Conservation (phyloP, 2,329 filamentous ascomycete species). For the Diaporthe velutina region DNA sequence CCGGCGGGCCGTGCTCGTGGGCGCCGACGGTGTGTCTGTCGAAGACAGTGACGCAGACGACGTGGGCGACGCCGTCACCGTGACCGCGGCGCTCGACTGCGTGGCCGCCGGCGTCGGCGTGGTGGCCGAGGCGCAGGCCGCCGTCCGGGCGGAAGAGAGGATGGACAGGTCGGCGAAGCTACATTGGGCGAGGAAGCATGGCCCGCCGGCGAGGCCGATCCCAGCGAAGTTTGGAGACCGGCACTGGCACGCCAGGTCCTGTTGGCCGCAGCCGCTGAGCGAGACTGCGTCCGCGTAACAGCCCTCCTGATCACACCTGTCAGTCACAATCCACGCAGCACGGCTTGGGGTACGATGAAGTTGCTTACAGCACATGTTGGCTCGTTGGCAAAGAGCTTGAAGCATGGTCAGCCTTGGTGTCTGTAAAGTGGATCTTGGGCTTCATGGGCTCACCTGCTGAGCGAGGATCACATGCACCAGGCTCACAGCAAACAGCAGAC, state of each 20-base stretch:
- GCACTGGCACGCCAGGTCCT: constrained; percentile 23
- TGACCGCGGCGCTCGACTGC: neutral
- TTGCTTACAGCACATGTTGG: constrained; percentile 22
- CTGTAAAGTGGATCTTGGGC: neutral
- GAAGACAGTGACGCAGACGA: neutral
- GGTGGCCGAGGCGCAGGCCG: neutral
- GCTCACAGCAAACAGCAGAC: neutral
- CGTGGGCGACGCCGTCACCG: neutral
- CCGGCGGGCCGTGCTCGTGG: neutral
- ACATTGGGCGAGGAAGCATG: constrained; percentile 25
- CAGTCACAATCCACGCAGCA: neutral
- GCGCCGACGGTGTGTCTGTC: neutral
- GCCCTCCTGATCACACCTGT: neutral
- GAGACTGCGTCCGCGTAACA: constrained; percentile 19
- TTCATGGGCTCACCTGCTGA: constrained; percentile 26
- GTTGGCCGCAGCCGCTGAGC: neutral
- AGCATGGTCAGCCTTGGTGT: constrained; percentile 14
- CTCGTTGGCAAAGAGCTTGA: constrained; percentile 27
- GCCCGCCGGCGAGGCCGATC: constrained; percentile 22
- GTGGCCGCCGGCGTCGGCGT: neutral
- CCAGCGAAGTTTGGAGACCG: neutral
- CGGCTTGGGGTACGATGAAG: neutral
- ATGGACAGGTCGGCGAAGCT: constrained; percentile 5
- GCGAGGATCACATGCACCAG: constrained; percentile 15
- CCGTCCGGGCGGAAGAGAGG: constrained; percentile 15